Evolutionary conservation across 2,329 filamentous ascomycete genomes (phyloP), one percentile per base, ranked within the genome.

Genomic region (Aspergillus ochraceoroseus): DNA sequence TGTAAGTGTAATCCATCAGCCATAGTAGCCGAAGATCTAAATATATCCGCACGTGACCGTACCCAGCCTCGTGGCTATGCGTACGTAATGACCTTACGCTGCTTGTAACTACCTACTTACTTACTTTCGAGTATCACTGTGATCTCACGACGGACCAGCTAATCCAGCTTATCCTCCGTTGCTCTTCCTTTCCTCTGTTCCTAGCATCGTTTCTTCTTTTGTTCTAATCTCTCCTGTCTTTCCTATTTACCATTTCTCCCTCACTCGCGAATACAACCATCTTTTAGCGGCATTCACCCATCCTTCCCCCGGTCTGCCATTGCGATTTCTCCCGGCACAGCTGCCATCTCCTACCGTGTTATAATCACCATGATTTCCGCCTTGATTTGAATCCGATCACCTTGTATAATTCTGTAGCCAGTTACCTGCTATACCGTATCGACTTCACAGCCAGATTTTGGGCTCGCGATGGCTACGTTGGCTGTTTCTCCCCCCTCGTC

Each of bases 401-500:
- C 5, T 17, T 35, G 13, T 18, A n/a, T 12, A 7, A 2, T 9
- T n/a, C 23, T 32, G 11, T 7, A 23, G 6, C 2, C 14, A 12
- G 8, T 13, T 19, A n/a, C 7, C n/a, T 5, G 7, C 14, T 22
- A 12, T 12, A 9, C 43, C 39, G 19, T 41, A 19, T 36, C 32
- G n/a, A n/a, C n/a, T n/a, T n/a, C n/a, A n/a, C n/a, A n/a, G n/a
- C n/a, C n/a, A n/a, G n/a, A n/a, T n/a, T n/a, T n/a, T n/a, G n/a
- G n/a, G n/a, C 42, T 40, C 22, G 46, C 41, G 23, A 68, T 68
- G 65, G 64, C 64, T 37, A 61, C 64, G 18, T 52, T 66, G 44
- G 57, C 62, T 33, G 55, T 59, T 41, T 64, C 64, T 31, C 53
- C 61, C 19, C 62, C 66, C 19, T 63, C 64, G 23, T 64, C 67